Base-by-base conservation (phyloP, 2,329 filamentous ascomycete genomes). In the Balansia obtecta region DNA sequence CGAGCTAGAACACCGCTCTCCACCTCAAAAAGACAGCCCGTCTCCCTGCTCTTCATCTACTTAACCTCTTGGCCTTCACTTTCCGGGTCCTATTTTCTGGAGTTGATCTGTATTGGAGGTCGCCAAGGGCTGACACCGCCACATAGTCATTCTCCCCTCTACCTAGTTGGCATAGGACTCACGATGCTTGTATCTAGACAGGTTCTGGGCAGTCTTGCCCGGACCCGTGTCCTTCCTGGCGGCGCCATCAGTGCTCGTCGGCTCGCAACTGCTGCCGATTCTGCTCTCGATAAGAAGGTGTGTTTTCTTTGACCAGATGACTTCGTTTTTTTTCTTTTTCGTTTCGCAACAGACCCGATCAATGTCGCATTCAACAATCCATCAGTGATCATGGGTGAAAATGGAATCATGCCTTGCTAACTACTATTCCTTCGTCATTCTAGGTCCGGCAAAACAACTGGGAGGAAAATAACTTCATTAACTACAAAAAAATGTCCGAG, bases 401-500 rank as follows among this genome's bases (percentile, higher is more conserved):
- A 13, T 12, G 13, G 16, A 48, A 40, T 16, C 6, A 3, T 38
- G 10, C 10, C 38, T 4, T 8, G 13, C 30, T 47, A 39, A 50
- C 32, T 11, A 6, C 40, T 30, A 37, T 37, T 47, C 15, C 13
- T 13, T 32, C 4, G 10, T n/a, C 3, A 13, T 18, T 45, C 49
- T 50, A 81, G 77, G 77, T 98, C 70, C 86, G 85, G 71, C 95
- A 97, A 80, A 95, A 91, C 79, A 96, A 88, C 75, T 88, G 83
- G 79, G 93, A 98, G 74, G 86, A 89, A 71, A 82, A 80, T 71
- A 93, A 94, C 80, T 96, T 88, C 79, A 95, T 97, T 79, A 95
- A 96, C 80, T 98, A 98, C 71, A 89, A 88, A 81, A 96, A 96
- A 81, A 96, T 97, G 89, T 89, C 86, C 62, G 90, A 97, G 77